Percentiles rank a stretch among this genome's conserved stretches.
phyloP scores from a whole-genome alignment of 2,329 filamentous ascomycete genomes.

The Myriosclerotinia duriaeana region DNA sequence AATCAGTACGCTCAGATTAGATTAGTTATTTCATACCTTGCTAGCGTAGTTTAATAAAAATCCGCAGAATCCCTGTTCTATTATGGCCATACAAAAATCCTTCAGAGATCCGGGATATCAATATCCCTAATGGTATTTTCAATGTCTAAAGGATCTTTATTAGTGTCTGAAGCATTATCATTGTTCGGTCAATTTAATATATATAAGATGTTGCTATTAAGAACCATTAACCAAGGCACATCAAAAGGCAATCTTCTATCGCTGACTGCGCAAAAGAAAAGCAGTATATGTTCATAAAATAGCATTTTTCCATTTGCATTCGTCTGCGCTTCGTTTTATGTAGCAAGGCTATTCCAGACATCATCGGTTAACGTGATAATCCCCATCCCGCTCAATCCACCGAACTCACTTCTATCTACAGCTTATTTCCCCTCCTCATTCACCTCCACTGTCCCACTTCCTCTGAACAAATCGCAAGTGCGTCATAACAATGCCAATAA shows the following conservation, averaged over 20 bases:
- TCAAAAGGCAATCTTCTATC: not conserved
- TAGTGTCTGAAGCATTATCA: too few relatives aligned
- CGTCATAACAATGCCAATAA: not conserved
- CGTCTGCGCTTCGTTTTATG: not conserved
- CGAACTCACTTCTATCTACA: not conserved
- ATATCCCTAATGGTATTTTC: too few relatives aligned
- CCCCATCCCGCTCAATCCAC: not conserved
- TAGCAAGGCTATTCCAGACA: not conserved
- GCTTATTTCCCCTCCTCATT: not conserved
- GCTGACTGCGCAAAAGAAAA: not conserved
- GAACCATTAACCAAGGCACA: not conserved
- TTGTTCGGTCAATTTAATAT: too few relatives aligned
- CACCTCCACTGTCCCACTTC: not conserved
- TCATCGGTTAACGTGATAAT: not conserved
- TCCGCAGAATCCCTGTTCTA: not conserved
- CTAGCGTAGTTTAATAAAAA: not conserved
- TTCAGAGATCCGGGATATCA: too few relatives aligned
- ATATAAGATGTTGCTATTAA: too few relatives aligned
- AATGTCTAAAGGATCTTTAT: too few relatives aligned
- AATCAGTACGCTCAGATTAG: not conserved
- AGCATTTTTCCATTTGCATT: not conserved
- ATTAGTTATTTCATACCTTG: not conserved
- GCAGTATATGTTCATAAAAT: not conserved
- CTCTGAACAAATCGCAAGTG: not conserved
- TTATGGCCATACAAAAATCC: too few relatives aligned